Evolutionary conservation across 805 yeast species (phyloP), one percentile per base, ranked within the genome.

Genomic region (Cyberlindnera misumaiensis): DNA sequence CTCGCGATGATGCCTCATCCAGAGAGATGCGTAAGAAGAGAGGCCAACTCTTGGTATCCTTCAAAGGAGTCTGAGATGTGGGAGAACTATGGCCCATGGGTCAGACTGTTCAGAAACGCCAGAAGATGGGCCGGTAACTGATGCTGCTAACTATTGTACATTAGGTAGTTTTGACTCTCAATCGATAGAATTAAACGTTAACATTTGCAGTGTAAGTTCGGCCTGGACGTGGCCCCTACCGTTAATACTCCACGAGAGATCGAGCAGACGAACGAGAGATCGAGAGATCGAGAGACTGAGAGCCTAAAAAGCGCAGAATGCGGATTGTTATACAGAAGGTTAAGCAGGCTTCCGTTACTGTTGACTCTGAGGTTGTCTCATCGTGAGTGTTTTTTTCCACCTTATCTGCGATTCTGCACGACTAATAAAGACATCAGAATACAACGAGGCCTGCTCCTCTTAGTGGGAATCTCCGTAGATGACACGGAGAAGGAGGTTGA

Each of bases 1-100:
- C 69, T 93, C 53, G 97, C 97, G 4, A 77, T 93, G 88, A 93
- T 93, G 98, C 98, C 98, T 34, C 98, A 93, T 62, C 98, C 98
- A 17, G 98, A 93, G 66, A 85, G 98, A 67, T 93, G 85, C 36
- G 72, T 80, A 41, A 75, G 96, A 66, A 69, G 80, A 57, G 96
- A 85, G 62, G 70, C 94, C 40, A 90, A 90, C 67, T 87, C 97
- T 4, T 90, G 86, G 79, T 85, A 86, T 58, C 96, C 97, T 35
- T 64, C 69, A 42, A 77, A 73, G 36, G 71, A 71, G 34, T 57
- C 60, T 38, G 71, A 65, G 18, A 66, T 68, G 39, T 86, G 95
- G 89, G 82, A 78, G 39, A 83, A 80, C 24, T 78, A 81, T 56
- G 96, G 96, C 39, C 98, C 98, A 36, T 93, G 98, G 98, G 77